phyloP scores from a whole-genome alignment of 441 rosid species.

The Melastoma candidum region DNA sequence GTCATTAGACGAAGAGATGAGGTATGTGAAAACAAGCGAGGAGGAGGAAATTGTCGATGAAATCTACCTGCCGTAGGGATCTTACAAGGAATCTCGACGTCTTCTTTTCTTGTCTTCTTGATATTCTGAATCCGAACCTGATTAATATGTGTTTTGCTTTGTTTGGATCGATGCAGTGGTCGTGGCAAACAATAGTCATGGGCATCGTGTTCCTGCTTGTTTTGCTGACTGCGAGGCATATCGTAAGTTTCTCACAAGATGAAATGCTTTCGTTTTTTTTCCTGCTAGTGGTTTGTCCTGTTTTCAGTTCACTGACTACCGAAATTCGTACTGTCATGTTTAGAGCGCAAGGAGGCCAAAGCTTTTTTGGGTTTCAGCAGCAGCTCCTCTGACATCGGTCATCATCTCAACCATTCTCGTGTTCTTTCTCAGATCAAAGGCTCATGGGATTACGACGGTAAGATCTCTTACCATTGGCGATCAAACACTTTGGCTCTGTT shows the following conservation, averaged over 20 bases:
- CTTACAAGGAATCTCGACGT: too few relatives aligned
- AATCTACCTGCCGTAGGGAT: too few relatives aligned
- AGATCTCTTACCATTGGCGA: slow-evolving; percentile 13
- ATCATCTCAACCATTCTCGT: slow-evolving; percentile 60
- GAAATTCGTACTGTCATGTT: background rate
- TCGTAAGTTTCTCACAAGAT: slow-evolving; percentile 37
- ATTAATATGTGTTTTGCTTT: too few relatives aligned
- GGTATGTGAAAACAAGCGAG: slow-evolving; percentile 18
- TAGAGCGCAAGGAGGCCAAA: slow-evolving; percentile 82
- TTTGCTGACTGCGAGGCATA: slow-evolving; percentile 67
- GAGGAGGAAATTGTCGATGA: too few relatives aligned
- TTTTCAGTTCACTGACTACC: too few relatives aligned
- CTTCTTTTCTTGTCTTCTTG: too few relatives aligned
- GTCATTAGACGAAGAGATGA: slow-evolving; percentile 61
- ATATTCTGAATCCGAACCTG: too few relatives aligned
- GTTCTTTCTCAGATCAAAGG: slow-evolving; percentile 50
- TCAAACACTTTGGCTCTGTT: slow-evolving; percentile 1
- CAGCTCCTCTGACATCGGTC: slow-evolving; percentile 79
- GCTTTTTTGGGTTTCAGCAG: slow-evolving; percentile 89
- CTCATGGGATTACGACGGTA: slow-evolving; percentile 58
- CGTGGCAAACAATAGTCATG: slow-evolving; percentile 76
- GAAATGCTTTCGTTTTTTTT: background rate
- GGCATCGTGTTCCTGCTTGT: slow-evolving; percentile 67
- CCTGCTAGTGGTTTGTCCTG: background rate
- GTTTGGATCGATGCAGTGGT: slow-evolving; percentile 58